Percentiles rank a stretch among this genome's conserved stretches.
Evolutionary conservation across 108 stramenopile genomes (phyloP).

Genomic region (Cyclostephanos invisitatus): DNA sequence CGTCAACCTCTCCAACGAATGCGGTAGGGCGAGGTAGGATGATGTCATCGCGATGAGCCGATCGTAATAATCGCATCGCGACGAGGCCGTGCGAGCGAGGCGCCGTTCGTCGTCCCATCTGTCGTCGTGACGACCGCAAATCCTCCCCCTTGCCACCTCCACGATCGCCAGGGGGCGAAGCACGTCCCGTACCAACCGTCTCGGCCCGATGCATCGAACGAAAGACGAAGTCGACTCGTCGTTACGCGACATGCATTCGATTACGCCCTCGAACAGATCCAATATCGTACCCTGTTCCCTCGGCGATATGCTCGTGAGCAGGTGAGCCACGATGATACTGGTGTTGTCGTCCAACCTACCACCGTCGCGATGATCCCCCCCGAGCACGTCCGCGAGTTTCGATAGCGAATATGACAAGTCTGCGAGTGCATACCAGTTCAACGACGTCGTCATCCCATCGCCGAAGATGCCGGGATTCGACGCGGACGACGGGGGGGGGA

Average conservation of each 20-base stretch:
- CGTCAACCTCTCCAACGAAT: constrained; percentile 30
- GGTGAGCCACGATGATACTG: background rate
- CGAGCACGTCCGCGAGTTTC: constrained; percentile 6
- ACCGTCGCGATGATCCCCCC: background rate
- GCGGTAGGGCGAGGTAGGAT: constrained; percentile 25
- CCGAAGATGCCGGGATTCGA: background rate
- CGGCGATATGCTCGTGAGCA: background rate
- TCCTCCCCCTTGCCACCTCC: background rate
- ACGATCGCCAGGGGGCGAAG: constrained; percentile 15
- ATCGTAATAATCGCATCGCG: background rate
- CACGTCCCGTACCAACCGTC: constrained; percentile 26
- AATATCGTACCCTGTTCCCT: background rate
- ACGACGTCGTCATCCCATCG: background rate
- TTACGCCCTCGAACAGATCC: constrained; percentile 8
- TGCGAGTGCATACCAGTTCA: constrained; percentile 29
- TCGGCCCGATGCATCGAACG: constrained; percentile 28
- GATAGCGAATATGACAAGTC: constrained; percentile 16
- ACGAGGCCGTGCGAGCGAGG: background rate
- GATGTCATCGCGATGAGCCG: constrained; percentile 19
- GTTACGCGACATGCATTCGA: constrained; percentile 19
- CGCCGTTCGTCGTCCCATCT: background rate
- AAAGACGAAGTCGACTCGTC: constrained; percentile 25
- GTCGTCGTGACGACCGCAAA: background rate
- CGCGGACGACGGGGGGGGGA: background rate
- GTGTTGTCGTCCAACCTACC: background rate